Evolutionary conservation across 1,139 yeast genomes (phyloP), one percentile per base, ranked within the genome.

Genomic region (Meyerozyma sp.): DNA sequence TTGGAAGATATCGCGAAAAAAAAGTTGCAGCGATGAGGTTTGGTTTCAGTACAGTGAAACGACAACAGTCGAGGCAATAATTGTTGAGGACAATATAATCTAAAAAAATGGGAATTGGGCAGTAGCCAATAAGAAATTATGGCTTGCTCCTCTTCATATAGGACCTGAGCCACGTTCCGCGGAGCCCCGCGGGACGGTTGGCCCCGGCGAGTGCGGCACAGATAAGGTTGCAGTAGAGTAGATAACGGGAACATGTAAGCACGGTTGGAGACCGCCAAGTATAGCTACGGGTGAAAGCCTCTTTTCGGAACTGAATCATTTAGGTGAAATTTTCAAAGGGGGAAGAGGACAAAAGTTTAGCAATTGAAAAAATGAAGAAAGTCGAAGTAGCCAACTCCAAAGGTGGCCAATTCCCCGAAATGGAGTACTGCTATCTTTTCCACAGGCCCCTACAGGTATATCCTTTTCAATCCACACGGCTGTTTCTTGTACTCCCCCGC

Each of bases 11-110:
- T 34, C 37, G 37, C 37, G 37, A 34, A 34, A 34, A 34, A 34
- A 34, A 34, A 11, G 13, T 18, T 18, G 26, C 10, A 20, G 37
- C 37, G 37, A 34, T 34, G 37, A 34, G 37, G 37, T 34, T 34
- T 25, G 8, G 37, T 20, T 4, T 20, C 21, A 11, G 37, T 25
- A 34, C n/a, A 14, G 11, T 18, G 36, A 32, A 32, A 5, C 9
- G 37, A 11, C n/a, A 27, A 27, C 7, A 27, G 3, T 21, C 8
- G 5, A 21, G 23, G 23, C 8, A 21, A 21, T 21, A 8, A 21
- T 21, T 21, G 6, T 2, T 21, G 8, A 6, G 5, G 6, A 21
- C 23, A 21, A 21, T 6, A 21, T 4, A 21, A 21, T 2, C 8
- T 21, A 8, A 6, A 21, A 16, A 10, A 14, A 32, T 32, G 16